Percentiles rank a stretch among this genome's conserved stretches.
phyloP scores from a whole-genome alignment of 2,329 filamentous ascomycete genomes.

The Claviceps pusilla region DNA sequence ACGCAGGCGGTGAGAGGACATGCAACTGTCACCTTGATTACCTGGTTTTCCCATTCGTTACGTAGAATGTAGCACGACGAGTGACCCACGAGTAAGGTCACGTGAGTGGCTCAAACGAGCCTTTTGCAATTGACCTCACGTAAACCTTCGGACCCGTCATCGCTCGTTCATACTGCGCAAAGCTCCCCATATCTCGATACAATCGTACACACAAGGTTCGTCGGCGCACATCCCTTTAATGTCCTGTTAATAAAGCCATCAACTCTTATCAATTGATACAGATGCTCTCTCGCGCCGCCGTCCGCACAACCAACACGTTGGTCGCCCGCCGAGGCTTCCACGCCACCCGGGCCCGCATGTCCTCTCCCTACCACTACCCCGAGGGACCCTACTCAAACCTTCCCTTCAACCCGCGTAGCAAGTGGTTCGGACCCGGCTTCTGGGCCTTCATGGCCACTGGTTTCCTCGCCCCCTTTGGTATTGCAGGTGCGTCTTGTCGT shows the following conservation, averaged over 20 bases:
- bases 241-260: too few relatives aligned
- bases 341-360: conserved; percentile 70
- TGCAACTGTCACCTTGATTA: neutral
- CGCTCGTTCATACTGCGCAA: conserved; percentile 12
- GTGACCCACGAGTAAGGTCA: conserved; percentile 4
- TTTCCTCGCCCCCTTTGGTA: conserved; percentile 48
- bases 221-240: conserved; percentile 2
- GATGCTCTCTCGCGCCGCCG: conserved; percentile 69
- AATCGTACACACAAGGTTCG: conserved; percentile 5
- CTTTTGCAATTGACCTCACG: conserved; percentile 18
- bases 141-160: conserved; percentile 14
- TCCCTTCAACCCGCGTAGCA: conserved; percentile 90
- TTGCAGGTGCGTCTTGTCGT: conserved; percentile 37
- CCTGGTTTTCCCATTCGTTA: too few relatives aligned
- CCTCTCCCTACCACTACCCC: conserved; percentile 93
- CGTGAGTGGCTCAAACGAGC: conserved; percentile 9
- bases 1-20: conserved; percentile 12
- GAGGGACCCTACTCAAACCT: conserved; percentile 91
- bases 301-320: conserved; percentile 49
- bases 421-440: conserved; percentile 70
- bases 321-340: conserved; percentile 89
- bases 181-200: conserved; percentile 11
- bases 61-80: too few relatives aligned
- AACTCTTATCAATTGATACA: conserved; percentile 19
- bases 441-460: conserved; percentile 51